phyloP scores from a whole-genome alignment of 2,329 filamentous ascomycete species.

The Fusarium floridanum region DNA sequence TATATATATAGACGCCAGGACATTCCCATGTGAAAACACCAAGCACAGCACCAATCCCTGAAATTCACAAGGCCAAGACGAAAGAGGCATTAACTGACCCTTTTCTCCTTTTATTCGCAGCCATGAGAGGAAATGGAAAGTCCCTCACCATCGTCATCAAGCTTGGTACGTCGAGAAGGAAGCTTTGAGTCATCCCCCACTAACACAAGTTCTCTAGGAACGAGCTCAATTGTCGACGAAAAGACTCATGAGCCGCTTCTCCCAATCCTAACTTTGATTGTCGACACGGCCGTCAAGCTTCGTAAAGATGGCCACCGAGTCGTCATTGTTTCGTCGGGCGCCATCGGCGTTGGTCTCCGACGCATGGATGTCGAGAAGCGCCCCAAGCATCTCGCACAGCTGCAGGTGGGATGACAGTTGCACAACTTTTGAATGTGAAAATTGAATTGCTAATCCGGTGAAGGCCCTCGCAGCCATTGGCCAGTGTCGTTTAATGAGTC shows the following conservation, averaged over 20 bases:
- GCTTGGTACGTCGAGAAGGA: conserved; percentile 71
- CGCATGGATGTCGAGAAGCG: conserved; percentile 90
- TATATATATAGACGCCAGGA: conserved; percentile 8
- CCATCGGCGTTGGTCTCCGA: conserved; percentile 92
- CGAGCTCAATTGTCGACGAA: conserved; percentile 98
- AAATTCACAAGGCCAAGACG: not conserved
- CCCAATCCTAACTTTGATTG: conserved; percentile 90
- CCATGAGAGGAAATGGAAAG: conserved; percentile 72
- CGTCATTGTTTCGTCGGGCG: conserved; percentile 95
- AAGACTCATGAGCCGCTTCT: conserved; percentile 93
- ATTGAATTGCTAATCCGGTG: conserved; percentile 16
- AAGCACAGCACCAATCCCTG: conserved; percentile 6
- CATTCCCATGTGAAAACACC: conserved; percentile 26
- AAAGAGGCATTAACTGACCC: conserved; percentile 65
- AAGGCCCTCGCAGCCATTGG: conserved; percentile 94
- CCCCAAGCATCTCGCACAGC: conserved; percentile 89
- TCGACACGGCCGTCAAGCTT: conserved; percentile 91
- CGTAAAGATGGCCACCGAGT: conserved; percentile 93
- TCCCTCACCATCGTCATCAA: conserved; percentile 79
- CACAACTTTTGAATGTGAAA: conserved; percentile 4
- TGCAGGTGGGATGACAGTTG: conserved; percentile 70
- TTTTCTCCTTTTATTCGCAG: conserved; percentile 51
- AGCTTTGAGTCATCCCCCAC: conserved; percentile 25
- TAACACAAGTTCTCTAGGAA: conserved; percentile 74
- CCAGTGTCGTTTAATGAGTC: conserved; percentile 92